Base-by-base conservation (phyloP, 495 filamentous ascomycete species). In the Alectoria sarmentosa region DNA sequence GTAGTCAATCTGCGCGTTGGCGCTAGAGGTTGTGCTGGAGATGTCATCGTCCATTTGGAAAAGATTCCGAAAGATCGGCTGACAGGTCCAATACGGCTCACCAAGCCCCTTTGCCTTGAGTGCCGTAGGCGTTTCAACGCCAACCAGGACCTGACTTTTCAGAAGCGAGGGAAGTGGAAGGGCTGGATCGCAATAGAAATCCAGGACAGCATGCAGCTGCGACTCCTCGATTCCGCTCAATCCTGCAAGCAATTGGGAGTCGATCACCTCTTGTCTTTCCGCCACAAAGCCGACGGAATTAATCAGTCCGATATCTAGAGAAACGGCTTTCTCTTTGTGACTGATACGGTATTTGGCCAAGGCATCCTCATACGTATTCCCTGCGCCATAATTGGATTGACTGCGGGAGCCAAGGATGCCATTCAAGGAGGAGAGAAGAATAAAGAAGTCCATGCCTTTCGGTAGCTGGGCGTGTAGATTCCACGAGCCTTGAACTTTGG, bases 331-430 rank as follows among this genome's bases (percentile, higher is more conserved):
- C 11, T 39, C 11, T 11, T 54, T 54, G 11, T 41, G 26, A 15
- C 23, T 26, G 52, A 42, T 11, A 19, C 82, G 79, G 64, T 80
- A 77, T 15, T 67, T 73, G 36, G 73, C 73, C 42, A 85, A 74
- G 15, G 78, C 73, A 52, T 83, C 82, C 73, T 77, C 74, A 58
- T 73, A 79, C 8, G 75, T 73, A 58, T 75, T 73, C 34, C 69
- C 75, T 11, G 78, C 74, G 17, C 69, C 66, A 64, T 83, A 84
- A 70, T 80, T 80, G 58, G 70, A 69, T 68, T 84, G 78, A 23
- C 74, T 72, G 4, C 68, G 55, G 28, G 73, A 68, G 9, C 78
- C 80, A 19, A 73, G 62, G 21, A 78, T 65, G 17, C 72, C 75
- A 21, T 70, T 62, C 4, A 73, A n/a, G 1, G 82, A 84, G 61